Base-by-base conservation (phyloP, 2,329 filamentous ascomycete species). In the Lithohypha guttulata region DNA sequence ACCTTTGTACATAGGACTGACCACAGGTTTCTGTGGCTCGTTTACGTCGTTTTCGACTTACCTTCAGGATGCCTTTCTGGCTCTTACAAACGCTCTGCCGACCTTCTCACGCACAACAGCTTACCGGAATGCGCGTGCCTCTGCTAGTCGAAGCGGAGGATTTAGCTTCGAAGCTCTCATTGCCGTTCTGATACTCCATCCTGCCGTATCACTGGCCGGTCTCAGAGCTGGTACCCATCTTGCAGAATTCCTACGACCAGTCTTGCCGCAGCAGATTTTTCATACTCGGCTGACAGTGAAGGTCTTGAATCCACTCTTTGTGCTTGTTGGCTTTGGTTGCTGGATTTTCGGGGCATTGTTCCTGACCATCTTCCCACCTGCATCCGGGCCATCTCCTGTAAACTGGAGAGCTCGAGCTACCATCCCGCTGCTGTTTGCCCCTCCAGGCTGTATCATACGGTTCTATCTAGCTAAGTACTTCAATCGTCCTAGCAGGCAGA, bases 21-120 rank as follows among this genome's bases (percentile, higher is more conserved):
- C 82, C 0, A 91, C 81, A 0, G 87, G 81, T n/a, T 86, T 87
- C 58, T 91, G 84, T 53, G 83, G 86, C 41, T 85, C 80, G 44
- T 82, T 91, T 53, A 94, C 85, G 0, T 85, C 79, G 5, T 93
- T 93, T 59, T 91, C 84, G 0, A 75, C 78, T 17, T 89, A 89
- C 55, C 75, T 85, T 26, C 72, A 81, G n/a, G 85, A 91, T 51
- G 60, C 69, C 8, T 91, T 87, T 54, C 67, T 91, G 8, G 79
- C 82, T 0, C 59, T 87, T 18, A 77, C 80, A 2, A 86, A 91
- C 54, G 69, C 79, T 45, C 59, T 87, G 6, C 63, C 69, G 1
- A 59, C 65, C 0, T 69, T 73, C 0, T 59, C 7, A 54, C 58
- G 1, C 59, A 62, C 14, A 53, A 53, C 53, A 58, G 45, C 58